These are phyloP conservation scores for Cutaneotrichosporon sp. DNA, from an alignment of 1,284 basidiomycete genomes.

Conservation along the genomic window DNA sequence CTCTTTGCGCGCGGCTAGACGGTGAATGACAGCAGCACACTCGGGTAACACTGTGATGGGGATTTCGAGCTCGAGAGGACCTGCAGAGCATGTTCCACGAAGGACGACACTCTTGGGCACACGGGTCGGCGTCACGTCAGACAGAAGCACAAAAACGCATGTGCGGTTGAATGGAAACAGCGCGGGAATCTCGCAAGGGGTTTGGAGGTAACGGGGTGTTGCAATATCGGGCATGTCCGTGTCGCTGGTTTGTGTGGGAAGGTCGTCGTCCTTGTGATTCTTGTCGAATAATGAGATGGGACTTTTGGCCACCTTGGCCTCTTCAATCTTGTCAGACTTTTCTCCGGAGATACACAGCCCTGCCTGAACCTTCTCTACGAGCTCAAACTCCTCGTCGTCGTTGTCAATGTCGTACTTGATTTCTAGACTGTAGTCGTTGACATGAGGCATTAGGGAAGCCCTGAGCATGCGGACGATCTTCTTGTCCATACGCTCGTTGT, in stretches of 20 bases:
- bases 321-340: neutral
- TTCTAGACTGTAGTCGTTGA: constrained; percentile 12
- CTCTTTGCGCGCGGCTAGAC: constrained; percentile 54
- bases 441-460: constrained; percentile 12
- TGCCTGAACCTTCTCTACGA: constrained; percentile 10
- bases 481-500: constrained; percentile 16
- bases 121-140: constrained; percentile 30
- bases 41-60: constrained; percentile 33
- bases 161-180: constrained; percentile 16
- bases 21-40: constrained; percentile 47
- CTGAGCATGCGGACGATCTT: constrained; percentile 20
- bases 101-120: constrained; percentile 23
- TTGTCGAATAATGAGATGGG: constrained; percentile 29
- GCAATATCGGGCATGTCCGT: constrained; percentile 46
- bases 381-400: constrained; percentile 18
- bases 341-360: neutral
- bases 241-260: neutral
- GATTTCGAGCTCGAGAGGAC: constrained; percentile 45
- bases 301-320: constrained; percentile 21
- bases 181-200: constrained; percentile 7
- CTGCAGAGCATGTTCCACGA: constrained; percentile 46
- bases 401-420: constrained; percentile 7
- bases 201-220: constrained; percentile 49
- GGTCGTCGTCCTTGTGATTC: constrained; percentile 5
- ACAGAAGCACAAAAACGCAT: constrained; percentile 52